phyloP scores from a whole-genome alignment of 371 early-diverging fungal genomes.

The Mucor mucedo region DNA sequence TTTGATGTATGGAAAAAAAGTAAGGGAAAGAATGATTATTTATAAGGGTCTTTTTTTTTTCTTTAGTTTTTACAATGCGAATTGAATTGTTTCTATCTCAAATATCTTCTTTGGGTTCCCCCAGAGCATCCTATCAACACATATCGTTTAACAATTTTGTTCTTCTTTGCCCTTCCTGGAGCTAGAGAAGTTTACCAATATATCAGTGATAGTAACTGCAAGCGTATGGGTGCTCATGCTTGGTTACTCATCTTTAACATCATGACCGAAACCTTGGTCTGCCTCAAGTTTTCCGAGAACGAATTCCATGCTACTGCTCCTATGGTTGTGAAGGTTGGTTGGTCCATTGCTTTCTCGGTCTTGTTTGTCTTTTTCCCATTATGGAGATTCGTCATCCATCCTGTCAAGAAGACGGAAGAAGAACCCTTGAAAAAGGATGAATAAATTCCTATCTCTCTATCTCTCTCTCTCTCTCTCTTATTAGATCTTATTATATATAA shows the following conservation, averaged over 20 bases:
- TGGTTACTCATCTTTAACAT: slow-evolving; percentile 91
- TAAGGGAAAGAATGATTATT: not conserved
- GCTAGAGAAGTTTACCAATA: slow-evolving; percentile 92
- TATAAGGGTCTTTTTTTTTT: not conserved
- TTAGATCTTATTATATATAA: no score
- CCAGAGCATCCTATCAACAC: slow-evolving; percentile 87
- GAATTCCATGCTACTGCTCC: slow-evolving; percentile 89
- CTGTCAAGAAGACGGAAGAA: slow-evolving; percentile 19
- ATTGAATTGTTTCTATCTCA: slow-evolving; percentile 93
- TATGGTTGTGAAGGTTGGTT: slow-evolving; percentile 72
- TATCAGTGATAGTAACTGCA: slow-evolving; percentile 74
- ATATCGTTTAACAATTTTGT: slow-evolving; percentile 77
- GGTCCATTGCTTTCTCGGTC: slow-evolving; percentile 65
- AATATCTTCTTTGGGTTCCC: slow-evolving; percentile 93
- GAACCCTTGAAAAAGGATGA: slow-evolving; percentile 16
- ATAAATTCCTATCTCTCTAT: not conserved
- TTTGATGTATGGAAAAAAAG: not conserved
- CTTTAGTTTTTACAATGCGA: slow-evolving; percentile 77
- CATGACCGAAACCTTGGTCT: slow-evolving; percentile 87
- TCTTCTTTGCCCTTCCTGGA: slow-evolving; percentile 87
- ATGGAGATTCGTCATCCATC: slow-evolving; percentile 67
- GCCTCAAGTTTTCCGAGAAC: slow-evolving; percentile 86
- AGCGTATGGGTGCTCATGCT: slow-evolving; percentile 85
- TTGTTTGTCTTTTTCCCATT: slow-evolving; percentile 72
- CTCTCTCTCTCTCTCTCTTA: no score